These are phyloP conservation scores for Phyllosticta paracitricarpa DNA, from an alignment of 2,329 filamentous ascomycete species.

Conservation along the genomic window DNA sequence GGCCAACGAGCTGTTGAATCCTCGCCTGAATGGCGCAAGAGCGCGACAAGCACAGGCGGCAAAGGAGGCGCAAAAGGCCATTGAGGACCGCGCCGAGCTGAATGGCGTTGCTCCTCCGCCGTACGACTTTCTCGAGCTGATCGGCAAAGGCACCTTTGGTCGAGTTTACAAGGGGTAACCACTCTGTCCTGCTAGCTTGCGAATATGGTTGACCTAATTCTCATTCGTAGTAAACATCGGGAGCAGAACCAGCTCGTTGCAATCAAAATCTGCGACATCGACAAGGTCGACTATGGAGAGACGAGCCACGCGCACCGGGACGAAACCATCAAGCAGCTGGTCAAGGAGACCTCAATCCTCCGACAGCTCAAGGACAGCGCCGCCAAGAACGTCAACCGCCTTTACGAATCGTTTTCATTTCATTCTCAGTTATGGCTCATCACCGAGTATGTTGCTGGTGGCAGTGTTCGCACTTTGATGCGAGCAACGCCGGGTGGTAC, in stretches of 20 bases:
- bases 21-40: slow-evolving; percentile 31
- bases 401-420: slow-evolving; percentile 68
- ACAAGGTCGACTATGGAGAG: slow-evolving; percentile 54
- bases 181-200: slow-evolving; percentile 12
- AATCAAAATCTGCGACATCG: slow-evolving; percentile 77
- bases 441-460: slow-evolving; percentile 76
- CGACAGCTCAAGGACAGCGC: slow-evolving; percentile 63
- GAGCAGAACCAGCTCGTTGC: slow-evolving; percentile 49
- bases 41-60: slow-evolving; percentile 59
- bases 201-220: slow-evolving; percentile 14
- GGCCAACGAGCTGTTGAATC: slow-evolving; percentile 2
- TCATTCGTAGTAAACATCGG: slow-evolving; percentile 25
- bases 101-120: slow-evolving; percentile 51
- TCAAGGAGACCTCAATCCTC: slow-evolving; percentile 53
- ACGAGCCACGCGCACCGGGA: slow-evolving; percentile 13
- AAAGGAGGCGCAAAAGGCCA: slow-evolving; percentile 55
- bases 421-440: slow-evolving; percentile 80
- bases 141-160: slow-evolving; percentile 66
- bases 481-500: not conserved
- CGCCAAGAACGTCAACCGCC: slow-evolving; percentile 76
- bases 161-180: slow-evolving; percentile 58
- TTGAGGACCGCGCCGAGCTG: slow-evolving; percentile 52
- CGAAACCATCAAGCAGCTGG: slow-evolving; percentile 31
- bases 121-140: slow-evolving; percentile 61
- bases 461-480: slow-evolving; percentile 62